These are phyloP conservation scores for Kalanchoe fedtschenkoi DNA, from an alignment of 164 flowering plant genomes.

Conservation along the genomic window DNA sequence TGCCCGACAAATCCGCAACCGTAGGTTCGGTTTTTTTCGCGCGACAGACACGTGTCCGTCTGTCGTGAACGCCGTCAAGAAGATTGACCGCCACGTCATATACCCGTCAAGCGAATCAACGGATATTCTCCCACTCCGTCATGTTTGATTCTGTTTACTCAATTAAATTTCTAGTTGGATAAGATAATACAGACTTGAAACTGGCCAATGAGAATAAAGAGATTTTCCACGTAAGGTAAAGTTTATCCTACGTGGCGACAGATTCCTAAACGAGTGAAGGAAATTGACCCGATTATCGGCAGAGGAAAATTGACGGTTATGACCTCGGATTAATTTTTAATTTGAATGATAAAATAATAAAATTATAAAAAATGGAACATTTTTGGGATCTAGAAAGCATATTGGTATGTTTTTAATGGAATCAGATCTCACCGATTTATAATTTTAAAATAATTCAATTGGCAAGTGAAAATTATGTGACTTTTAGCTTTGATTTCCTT, in stretches of 20 bases:
- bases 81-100: neutral
- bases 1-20: no score
- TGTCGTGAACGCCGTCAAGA: neutral
- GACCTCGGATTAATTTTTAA: conserved; percentile 3
- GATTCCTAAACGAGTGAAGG: no score
- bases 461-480: neutral
- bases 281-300: no score
- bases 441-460: no score
- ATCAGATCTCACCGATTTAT: no score
- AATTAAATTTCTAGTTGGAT: neutral
- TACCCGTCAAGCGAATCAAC: neutral
- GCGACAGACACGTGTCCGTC: neutral
- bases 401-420: no score
- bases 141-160: neutral
- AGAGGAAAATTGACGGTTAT: neutral
- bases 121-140: neutral
- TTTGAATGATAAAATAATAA: neutral
- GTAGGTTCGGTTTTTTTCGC: neutral
- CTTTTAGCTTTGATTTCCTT: no score
- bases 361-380: conserved; percentile 1
- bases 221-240: conserved; percentile 12
- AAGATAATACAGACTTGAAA: conserved; percentile 20
- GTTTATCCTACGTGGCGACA: conserved; percentile 17
- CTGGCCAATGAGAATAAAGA: conserved; percentile 16
- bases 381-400: no score